phyloP scores from a whole-genome alignment of 2,329 filamentous ascomycete species.

The Trichoderma pleuroti region DNA sequence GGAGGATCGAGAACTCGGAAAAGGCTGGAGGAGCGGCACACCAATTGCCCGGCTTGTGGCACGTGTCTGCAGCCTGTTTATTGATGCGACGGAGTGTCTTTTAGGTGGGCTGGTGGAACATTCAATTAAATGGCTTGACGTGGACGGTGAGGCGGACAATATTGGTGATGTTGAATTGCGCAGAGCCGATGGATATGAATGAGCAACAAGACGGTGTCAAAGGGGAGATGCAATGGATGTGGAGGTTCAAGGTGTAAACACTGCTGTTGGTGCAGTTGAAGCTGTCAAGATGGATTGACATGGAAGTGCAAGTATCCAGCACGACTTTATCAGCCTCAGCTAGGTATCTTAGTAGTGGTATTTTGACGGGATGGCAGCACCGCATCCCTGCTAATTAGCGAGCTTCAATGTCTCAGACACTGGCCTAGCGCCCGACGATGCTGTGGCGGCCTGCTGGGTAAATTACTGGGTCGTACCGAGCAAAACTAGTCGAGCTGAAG shows the following conservation, averaged over 20 bases:
- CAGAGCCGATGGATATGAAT: not conserved
- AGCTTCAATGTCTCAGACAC: not conserved
- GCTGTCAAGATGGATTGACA: too few relatives aligned
- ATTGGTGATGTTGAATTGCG: not conserved
- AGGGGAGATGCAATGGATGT: not conserved
- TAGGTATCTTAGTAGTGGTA: not conserved
- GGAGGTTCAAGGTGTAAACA: too few relatives aligned
- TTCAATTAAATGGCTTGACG: not conserved
- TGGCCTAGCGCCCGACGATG: not conserved
- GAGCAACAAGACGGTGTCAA: not conserved
- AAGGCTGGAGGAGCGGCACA: slow-evolving; percentile 1
- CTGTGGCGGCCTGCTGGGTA: not conserved
- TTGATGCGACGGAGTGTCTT: not conserved
- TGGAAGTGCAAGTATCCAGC: too few relatives aligned
- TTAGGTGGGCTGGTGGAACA: not conserved
- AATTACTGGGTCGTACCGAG: not conserved
- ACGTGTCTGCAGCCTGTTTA: slow-evolving; percentile 4
- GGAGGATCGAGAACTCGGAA: not conserved
- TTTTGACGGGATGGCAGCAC: not conserved
- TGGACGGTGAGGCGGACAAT: not conserved
- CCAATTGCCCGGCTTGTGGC: not conserved
- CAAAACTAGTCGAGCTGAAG: not conserved
- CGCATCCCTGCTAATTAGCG: not conserved
- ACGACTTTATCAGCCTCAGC: too few relatives aligned
- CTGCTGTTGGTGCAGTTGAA: not conserved